A percentile compares a stretch with the other conserved stretches of the same genome.
Evolutionary conservation across 2,329 filamentous ascomycete genomes (phyloP).

Genomic region (Aspergillus alliaceus): DNA sequence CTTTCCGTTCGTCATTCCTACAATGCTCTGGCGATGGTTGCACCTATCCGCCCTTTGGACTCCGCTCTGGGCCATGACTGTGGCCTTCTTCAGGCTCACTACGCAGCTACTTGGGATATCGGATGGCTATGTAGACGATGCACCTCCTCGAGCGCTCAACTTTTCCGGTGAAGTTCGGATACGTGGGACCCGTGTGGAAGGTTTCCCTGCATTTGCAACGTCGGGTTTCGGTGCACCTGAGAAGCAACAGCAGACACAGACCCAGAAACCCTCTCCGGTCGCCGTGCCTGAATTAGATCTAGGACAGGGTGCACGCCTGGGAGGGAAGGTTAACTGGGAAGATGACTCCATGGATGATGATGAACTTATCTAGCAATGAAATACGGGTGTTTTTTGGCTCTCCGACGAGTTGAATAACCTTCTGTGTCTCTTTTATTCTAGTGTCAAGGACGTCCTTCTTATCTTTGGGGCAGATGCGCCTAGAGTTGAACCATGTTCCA

Average conservation of each 20-base stretch:
- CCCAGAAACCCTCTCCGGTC: background rate
- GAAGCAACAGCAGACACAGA: background rate
- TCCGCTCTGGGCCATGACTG: slow-evolving; percentile 30
- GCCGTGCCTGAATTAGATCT: slow-evolving; percentile 11
- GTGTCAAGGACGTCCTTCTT: background rate
- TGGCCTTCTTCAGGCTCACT: slow-evolving; percentile 32
- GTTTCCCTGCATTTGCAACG: slow-evolving; percentile 19
- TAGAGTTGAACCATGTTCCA: background rate
- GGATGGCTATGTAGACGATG: slow-evolving; percentile 45
- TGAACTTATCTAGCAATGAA: slow-evolving; percentile 27
- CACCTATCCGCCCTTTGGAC: slow-evolving; percentile 32
- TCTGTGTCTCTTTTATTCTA: background rate
- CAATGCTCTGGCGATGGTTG: slow-evolving; percentile 52
- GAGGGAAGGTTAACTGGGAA: slow-evolving; percentile 6
- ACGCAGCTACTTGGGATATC: slow-evolving; percentile 40
- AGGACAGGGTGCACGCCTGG: slow-evolving; percentile 10
- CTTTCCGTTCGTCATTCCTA: slow-evolving; percentile 58
- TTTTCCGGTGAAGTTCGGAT: slow-evolving; percentile 31
- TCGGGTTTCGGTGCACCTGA: background rate
- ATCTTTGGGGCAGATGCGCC: background rate
- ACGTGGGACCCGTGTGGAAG: slow-evolving; percentile 25
- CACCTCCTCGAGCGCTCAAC: slow-evolving; percentile 21
- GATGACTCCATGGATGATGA: slow-evolving; percentile 34
- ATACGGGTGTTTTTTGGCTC: background rate
- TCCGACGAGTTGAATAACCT: background rate